phyloP scores from a whole-genome alignment of 2,329 filamentous ascomycete species.

The Aureobasidium sp. region DNA sequence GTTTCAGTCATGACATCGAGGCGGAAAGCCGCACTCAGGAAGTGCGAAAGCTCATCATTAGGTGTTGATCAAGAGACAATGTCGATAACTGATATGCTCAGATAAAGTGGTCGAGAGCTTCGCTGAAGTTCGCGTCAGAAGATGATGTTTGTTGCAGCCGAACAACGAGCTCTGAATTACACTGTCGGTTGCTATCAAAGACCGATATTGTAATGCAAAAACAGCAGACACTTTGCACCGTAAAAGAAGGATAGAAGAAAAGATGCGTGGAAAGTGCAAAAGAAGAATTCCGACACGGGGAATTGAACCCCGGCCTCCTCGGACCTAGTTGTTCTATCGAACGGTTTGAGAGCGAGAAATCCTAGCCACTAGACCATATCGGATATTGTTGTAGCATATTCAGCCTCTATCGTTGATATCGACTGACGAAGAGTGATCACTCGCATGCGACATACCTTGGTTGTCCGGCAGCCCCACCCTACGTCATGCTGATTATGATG shows the following conservation, averaged over 20 bases:
- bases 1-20: too few relatives aligned
- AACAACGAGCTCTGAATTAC: too few relatives aligned
- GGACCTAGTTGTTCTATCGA: neutral
- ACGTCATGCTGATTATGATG: slow-evolving; percentile 6
- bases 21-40: too few relatives aligned
- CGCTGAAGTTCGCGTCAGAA: too few relatives aligned
- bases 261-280: neutral
- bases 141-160: too few relatives aligned
- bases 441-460: neutral
- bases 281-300: neutral
- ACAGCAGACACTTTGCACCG: neutral
- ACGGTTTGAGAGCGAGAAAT: neutral
- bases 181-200: too few relatives aligned
- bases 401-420: too few relatives aligned
- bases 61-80: too few relatives aligned
- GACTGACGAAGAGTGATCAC: too few relatives aligned
- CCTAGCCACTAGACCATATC: neutral
- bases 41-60: too few relatives aligned
- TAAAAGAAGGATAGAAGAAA: neutral
- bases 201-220: neutral
- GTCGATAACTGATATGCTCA: too few relatives aligned
- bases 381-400: neutral
- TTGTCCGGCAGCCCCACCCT: neutral
- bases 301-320: neutral
- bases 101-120: too few relatives aligned